Evolutionary conservation across 345 rosid species (phyloP).

Genomic region (Raphanus sativus): DNA sequence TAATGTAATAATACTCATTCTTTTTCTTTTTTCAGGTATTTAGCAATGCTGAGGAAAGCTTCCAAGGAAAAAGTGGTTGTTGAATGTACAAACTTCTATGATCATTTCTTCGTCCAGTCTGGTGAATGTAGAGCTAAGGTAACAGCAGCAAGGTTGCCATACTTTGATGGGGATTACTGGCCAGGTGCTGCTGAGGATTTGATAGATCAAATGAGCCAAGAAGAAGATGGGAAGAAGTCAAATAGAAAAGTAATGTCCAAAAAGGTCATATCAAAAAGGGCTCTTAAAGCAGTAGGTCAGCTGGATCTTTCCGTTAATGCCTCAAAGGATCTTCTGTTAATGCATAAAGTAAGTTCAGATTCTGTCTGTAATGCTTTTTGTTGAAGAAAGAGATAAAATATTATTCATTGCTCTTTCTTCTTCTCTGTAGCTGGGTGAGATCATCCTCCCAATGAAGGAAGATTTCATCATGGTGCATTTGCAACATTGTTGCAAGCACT

Average conservation of each 20-base stretch:
- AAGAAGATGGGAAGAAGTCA: conserved; percentile 89
- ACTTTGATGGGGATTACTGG: conserved; percentile 99
- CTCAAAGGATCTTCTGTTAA: conserved; percentile 90
- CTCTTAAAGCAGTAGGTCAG: conserved; percentile 93
- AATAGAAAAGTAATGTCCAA: conserved; percentile 77
- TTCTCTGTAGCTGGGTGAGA: conserved; percentile 93
- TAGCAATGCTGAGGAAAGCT: conserved; percentile 88
- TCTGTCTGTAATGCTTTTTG: not conserved
- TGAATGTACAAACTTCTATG: conserved; percentile 83
- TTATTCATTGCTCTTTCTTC: not conserved
- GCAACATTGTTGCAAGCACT: conserved; percentile 89
- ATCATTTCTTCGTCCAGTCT: conserved; percentile 79
- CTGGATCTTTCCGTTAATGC: conserved; percentile 90
- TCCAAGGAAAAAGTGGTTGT: conserved; percentile 79
- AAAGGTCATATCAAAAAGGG: conserved; percentile 91
- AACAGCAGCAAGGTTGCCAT: conserved; percentile 95
- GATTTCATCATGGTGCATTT: conserved; percentile 99
- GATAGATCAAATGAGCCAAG: conserved; percentile 87
- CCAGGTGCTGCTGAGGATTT: conserved; percentile 99
- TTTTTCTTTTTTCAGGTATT: conserved; percentile 57
- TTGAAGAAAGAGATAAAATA: not conserved
- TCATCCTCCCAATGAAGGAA: conserved; percentile 95
- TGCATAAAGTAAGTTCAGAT: conserved; percentile 78
- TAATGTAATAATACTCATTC: not conserved
- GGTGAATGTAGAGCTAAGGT: conserved; percentile 93